These are phyloP conservation scores for Backusella circina DNA, from an alignment of 192 early-diverging fungal genomes.

Conservation along the genomic window DNA sequence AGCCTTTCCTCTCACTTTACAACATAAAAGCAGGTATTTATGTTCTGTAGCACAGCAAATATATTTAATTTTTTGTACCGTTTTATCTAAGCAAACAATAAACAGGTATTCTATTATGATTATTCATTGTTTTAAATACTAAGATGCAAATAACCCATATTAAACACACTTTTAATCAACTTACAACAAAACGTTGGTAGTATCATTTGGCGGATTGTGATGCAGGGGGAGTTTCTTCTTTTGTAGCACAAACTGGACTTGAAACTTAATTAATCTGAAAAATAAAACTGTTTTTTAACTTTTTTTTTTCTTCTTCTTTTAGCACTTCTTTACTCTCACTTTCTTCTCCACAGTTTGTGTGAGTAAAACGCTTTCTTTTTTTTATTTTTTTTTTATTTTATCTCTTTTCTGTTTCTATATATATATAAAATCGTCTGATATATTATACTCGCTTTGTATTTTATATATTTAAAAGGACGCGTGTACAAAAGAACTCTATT, in stretches of 20 bases:
- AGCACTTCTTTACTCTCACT: background rate
- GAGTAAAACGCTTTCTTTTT: background rate
- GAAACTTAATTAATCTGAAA: background rate
- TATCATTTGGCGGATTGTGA: too few species aligned
- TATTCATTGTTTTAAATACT: too few species aligned
- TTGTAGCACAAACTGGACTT: background rate
- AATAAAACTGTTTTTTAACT: background rate
- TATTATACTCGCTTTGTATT: background rate
- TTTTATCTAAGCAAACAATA: too few species aligned
- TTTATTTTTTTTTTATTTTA: background rate
- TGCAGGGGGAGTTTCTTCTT: background rate
- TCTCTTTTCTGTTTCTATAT: background rate
- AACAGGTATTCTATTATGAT: too few species aligned
- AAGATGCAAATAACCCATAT: too few species aligned
- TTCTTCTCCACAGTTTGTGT: background rate
- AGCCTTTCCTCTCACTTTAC: too few species aligned
- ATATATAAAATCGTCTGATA: background rate
- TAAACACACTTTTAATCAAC: too few species aligned
- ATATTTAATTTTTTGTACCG: too few species aligned
- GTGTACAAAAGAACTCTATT: background rate
- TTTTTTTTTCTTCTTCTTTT: background rate
- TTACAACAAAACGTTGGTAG: too few species aligned
- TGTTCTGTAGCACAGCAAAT: too few species aligned
- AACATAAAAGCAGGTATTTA: too few species aligned
- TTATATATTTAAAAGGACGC: background rate